phyloP scores from a whole-genome alignment of 2,329 filamentous ascomycete genomes.

The Alternaria rosae region DNA sequence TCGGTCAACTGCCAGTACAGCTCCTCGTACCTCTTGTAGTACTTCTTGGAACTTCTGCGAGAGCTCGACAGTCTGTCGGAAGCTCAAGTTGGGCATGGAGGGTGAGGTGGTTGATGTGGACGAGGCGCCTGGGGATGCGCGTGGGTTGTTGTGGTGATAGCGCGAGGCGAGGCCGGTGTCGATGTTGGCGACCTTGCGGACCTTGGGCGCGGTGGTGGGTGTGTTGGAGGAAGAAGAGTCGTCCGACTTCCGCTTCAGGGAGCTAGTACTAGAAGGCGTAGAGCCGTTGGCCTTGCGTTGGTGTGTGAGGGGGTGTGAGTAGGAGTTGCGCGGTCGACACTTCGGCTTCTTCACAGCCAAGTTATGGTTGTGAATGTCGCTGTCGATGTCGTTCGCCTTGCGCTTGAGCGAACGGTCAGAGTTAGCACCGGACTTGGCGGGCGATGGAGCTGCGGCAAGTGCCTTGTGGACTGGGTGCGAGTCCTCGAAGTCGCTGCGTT shows the following conservation, averaged over 20 bases:
- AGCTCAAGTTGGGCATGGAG: constrained; percentile 47
- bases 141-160: constrained; percentile 43
- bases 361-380: constrained; percentile 47
- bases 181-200: constrained; percentile 45
- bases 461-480: constrained; percentile 51
- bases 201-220: constrained; percentile 35
- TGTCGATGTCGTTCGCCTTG: constrained; percentile 52
- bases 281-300: constrained; percentile 39
- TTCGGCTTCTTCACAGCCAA: constrained; percentile 44
- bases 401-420: constrained; percentile 48
- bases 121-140: constrained; percentile 44
- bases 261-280: constrained; percentile 39
- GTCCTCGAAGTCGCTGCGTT: constrained; percentile 66
- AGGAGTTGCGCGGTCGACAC: constrained; percentile 37
- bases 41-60: constrained; percentile 63
- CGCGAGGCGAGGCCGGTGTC: constrained; percentile 47
- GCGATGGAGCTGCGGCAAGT: constrained; percentile 44
- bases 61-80: constrained; percentile 55
- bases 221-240: constrained; percentile 46
- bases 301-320: constrained; percentile 40
- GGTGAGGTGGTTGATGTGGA: constrained; percentile 46
- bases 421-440: constrained; percentile 43
- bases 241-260: constrained; percentile 57
- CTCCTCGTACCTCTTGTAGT: constrained; percentile 65
- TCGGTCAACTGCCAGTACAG: constrained; percentile 60